These are phyloP conservation scores for Athelia sp. DNA, from an alignment of 1,284 basidiomycete genomes.

Conservation along the genomic window DNA sequence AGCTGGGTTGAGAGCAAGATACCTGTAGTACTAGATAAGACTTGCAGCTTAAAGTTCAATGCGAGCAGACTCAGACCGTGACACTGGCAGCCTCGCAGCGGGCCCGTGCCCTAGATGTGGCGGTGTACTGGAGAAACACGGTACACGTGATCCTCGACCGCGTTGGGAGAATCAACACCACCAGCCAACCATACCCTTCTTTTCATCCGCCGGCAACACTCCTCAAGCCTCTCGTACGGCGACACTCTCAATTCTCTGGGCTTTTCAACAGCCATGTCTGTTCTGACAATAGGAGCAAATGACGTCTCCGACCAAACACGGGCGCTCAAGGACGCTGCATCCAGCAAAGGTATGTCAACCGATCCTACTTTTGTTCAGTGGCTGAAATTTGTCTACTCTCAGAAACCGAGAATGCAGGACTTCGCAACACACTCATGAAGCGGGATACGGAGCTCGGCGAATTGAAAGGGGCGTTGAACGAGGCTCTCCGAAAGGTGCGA, in stretches of 20 bases:
- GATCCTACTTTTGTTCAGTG: background rate
- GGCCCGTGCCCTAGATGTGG: background rate
- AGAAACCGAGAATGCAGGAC: constrained; percentile 57
- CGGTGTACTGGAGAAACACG: background rate
- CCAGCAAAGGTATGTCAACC: constrained; percentile 50
- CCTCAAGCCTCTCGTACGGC: constrained; percentile 1
- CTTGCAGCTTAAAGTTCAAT: no score
- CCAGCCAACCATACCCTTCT: background rate
- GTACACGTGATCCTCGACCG: background rate
- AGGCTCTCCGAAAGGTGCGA: constrained; percentile 56
- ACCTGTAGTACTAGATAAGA: no score
- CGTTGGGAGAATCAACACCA: background rate
- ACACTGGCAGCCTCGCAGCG: background rate
- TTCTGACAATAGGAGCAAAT: constrained; percentile 51
- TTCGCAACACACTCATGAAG: constrained; percentile 50
- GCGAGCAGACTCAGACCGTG: background rate
- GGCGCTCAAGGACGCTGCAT: constrained; percentile 51
- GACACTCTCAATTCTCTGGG: background rate
- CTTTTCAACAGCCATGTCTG: constrained; percentile 39
- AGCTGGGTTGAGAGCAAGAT: background rate
- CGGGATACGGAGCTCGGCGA: constrained; percentile 52
- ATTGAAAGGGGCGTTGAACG: constrained; percentile 45
- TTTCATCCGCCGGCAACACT: background rate
- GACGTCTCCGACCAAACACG: constrained; percentile 59
- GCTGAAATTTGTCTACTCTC: constrained; percentile 5